Base-by-base conservation (phyloP, 495 filamentous ascomycete genomes). In the Hyaloscypha variabilis region DNA sequence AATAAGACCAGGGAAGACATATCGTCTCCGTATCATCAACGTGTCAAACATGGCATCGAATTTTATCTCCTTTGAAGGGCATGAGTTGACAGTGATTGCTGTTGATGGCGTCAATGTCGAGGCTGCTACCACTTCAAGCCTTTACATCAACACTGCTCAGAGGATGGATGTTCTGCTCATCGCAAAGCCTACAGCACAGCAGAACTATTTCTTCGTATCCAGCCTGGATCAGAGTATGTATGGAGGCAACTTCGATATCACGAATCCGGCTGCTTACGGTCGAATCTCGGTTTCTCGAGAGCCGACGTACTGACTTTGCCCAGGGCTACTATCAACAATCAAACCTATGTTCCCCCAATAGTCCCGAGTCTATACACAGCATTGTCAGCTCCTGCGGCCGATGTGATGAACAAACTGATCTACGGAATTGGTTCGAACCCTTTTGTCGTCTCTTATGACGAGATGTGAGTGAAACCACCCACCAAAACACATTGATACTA, bases 1-100 rank as follows among this genome's bases (percentile, higher is more conserved):
- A 0, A 82, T 92, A 1, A 62, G 87, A 62, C 85, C 92, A 0
- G 88, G 87, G 13, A 94, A 89, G 72, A 96, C 91, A 0, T 97
- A 97, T 64, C 78, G 94, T 14, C 82, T 97, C 72, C 87, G 88
- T 17, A 79, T 94, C 62, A 76, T 92, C 73, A 95, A 95, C 72
- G 82, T 89, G 19, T 88, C 84, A 3, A 89, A 88, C 17, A 92
- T 92, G 72, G 84, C 87, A 1, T 83, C 81, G 49, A 83, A 88
- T 62, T 84, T 90, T 72, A 76, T 93, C 68, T 91, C 90, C 82
- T 87, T 94, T 76, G 88, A 92, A 63, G 87, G 84, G 6, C 90
- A 93, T 67, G 82, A 74, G 10, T 81, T 90, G 69, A 78, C 70
- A 23, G 83, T 88, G 34, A 79, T 87, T 29, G 85, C 86, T 70